Evolutionary conservation across 129 eudicot genomes (phyloP), one percentile per base, ranked within the genome.

Genomic region (Kitagawia praeruptora): DNA sequence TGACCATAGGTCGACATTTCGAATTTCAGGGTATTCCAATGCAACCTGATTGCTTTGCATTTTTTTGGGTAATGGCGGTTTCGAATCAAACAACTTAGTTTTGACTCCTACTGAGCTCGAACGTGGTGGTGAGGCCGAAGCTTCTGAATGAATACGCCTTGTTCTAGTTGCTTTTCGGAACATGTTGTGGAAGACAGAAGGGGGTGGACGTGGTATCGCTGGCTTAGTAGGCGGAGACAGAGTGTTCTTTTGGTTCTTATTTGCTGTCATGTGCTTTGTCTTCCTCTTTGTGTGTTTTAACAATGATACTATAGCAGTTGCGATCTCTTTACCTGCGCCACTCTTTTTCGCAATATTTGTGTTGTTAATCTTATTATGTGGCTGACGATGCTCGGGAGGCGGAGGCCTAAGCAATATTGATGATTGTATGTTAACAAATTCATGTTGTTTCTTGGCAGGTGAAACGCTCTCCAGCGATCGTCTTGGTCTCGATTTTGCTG

Each of bases 51-150:
- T 38, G 80, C 54, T 87, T 18, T 54, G 27, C 27, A 84, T 16
- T 78, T 82, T 90, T 5, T 87, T 37, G 13, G 98, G 93, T 74
- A 90, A 78, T 3, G 98, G 96, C 4, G 98, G 98, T 85, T 82
- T 89, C 34, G 78, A 46, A 18, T 56, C 37, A 77, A 86, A 87
- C 7, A 89, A 83, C 77, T 86, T 87, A 67, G 86, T 86, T 80
- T 86, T 90, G 81, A 23, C 27, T 54, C 64, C 27, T 23, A 91
- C 85, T 27, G 92, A 88, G 76, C 61, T 82, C 5, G 91, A 90
- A 1, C 82, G 91, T 0, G 91, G 96, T 2, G 88, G 91, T 2
- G 92, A 88, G 0, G 96, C 91, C 3, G 83, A 86, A 8, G 81
- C 74, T 10, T 84, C 82, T 0, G 92, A 90, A 47, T 93, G 88